phyloP scores from a whole-genome alignment of 768 basidiomycete species.

The Rhizopogon rudus region DNA sequence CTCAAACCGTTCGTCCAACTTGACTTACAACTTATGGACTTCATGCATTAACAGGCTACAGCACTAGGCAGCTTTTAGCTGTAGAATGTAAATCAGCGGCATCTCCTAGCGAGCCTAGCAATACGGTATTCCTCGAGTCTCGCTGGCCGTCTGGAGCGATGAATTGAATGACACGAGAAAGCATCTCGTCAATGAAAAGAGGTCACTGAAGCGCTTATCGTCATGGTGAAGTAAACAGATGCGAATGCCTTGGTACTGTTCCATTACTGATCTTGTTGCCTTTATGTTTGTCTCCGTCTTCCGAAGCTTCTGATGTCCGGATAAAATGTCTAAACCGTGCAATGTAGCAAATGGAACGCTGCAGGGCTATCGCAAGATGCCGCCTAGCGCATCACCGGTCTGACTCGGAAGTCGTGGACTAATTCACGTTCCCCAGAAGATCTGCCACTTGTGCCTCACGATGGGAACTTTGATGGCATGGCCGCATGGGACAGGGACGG shows the following conservation, averaged over 20 bases:
- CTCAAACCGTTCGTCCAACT: not conserved
- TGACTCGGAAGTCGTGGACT: not conserved
- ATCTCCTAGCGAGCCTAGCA: conserved; percentile 23
- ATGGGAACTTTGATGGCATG: no score
- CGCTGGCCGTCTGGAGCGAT: conserved; percentile 16
- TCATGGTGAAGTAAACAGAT: not conserved
- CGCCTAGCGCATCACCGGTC: not conserved
- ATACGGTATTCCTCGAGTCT: conserved; percentile 14
- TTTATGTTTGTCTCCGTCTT: not conserved
- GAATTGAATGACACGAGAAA: conserved; percentile 17
- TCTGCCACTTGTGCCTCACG: no score
- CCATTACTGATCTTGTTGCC: no score
- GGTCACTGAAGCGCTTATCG: not conserved
- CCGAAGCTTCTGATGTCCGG: not conserved
- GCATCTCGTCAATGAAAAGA: conserved; percentile 13
- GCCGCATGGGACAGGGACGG: no score
- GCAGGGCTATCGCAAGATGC: not conserved
- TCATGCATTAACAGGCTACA: not conserved
- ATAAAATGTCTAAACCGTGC: not conserved
- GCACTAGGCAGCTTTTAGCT: not conserved
- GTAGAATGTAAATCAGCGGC: conserved; percentile 13
- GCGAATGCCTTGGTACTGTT: not conserved
- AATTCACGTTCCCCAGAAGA: not conserved
- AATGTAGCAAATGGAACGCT: not conserved
- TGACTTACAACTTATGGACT: not conserved